Evolutionary conservation across 2,329 filamentous ascomycete genomes (phyloP).

Genomic region (Colletotrichum sp.): DNA sequence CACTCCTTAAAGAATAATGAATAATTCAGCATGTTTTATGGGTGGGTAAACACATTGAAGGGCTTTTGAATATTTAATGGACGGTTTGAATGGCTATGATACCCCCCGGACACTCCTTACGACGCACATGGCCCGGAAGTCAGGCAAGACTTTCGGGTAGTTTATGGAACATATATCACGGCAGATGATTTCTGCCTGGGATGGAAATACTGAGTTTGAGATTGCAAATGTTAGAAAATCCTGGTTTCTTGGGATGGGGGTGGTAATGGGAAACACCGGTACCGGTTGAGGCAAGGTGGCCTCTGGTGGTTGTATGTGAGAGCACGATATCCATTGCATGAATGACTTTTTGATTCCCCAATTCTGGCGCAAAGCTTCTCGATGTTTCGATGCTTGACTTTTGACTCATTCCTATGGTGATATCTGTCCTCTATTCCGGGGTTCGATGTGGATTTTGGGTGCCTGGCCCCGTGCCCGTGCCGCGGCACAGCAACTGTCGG

Average conservation of each 20-base stretch:
- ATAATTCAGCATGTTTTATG: neutral
- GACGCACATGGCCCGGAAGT: neutral
- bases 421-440: neutral
- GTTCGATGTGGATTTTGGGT: neutral
- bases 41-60: neutral
- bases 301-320: neutral
- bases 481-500: neutral
- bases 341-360: neutral
- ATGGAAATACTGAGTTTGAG: neutral
- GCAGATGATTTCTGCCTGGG: neutral
- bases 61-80: neutral
- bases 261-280: neutral
- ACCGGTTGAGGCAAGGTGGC: neutral
- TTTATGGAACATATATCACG: neutral
- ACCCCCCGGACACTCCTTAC: conserved; percentile 15
- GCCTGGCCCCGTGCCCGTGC: neutral
- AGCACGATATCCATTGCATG: neutral
- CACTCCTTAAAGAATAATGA: conserved; percentile 7
- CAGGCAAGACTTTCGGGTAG: neutral
- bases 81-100: neutral
- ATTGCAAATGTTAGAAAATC: neutral
- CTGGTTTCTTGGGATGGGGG: neutral
- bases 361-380: too few species aligned
- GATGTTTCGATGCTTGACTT: neutral
- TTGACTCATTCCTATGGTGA: neutral